Evolutionary conservation across 306 rosid species (phyloP).

Genomic region (Luffa acutangula): DNA sequence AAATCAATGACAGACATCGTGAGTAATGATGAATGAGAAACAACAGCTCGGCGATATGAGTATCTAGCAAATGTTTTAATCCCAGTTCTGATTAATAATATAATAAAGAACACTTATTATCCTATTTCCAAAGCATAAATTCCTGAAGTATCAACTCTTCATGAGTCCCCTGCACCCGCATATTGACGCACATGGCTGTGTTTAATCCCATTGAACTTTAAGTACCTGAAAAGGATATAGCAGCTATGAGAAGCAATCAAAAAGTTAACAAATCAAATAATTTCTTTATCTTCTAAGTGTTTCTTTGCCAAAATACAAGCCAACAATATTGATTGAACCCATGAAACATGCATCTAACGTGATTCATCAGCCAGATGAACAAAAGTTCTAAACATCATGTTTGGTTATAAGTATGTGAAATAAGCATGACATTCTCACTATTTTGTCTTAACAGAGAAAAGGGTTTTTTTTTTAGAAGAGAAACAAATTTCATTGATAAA

Average conservation of each 20-base stretch:
- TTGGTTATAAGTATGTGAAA: not conserved
- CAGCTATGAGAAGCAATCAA: not conserved
- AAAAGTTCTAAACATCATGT: not conserved
- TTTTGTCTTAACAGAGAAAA: not conserved
- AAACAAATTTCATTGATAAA: too few relatives aligned
- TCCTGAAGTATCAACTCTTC: slow-evolving; percentile 6
- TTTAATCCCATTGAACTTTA: slow-evolving; percentile 2
- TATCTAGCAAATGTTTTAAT: not conserved
- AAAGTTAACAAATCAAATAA: not conserved
- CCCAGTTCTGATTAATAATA: not conserved
- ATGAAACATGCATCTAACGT: not conserved
- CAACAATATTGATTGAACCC: not conserved
- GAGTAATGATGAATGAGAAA: not conserved
- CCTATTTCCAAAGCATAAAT: not conserved
- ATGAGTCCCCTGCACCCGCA: not conserved
- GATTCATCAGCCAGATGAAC: not conserved
- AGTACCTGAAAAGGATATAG: not conserved
- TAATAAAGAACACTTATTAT: not conserved
- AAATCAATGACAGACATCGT: not conserved
- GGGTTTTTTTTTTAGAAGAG: too few relatives aligned
- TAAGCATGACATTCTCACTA: not conserved
- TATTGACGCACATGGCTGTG: not conserved
- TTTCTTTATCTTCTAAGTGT: not conserved
- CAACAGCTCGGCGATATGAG: not conserved
- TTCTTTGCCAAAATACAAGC: not conserved